phyloP scores from a whole-genome alignment of 2,329 filamentous ascomycete species.

The Nemania sp. region DNA sequence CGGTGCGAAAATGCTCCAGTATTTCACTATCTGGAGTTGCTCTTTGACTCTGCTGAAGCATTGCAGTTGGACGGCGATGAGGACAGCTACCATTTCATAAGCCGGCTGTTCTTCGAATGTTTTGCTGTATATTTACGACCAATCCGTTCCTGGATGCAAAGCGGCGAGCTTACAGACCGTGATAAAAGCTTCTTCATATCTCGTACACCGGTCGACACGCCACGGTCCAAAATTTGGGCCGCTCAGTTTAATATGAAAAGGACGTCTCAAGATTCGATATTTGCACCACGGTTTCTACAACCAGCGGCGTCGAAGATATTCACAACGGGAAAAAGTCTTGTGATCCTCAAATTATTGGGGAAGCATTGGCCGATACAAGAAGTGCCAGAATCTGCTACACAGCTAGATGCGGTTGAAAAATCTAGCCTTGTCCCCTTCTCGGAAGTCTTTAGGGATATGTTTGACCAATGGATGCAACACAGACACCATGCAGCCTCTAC shows the following conservation, averaged over 20 bases:
- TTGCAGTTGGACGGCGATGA: conserved; percentile 71
- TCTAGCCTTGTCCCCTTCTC: conserved; percentile 67
- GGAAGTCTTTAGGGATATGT: conserved; percentile 71
- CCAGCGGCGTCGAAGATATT: conserved; percentile 74
- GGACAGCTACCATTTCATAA: conserved; percentile 63
- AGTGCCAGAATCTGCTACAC: conserved; percentile 51
- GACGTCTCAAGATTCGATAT: conserved; percentile 61
- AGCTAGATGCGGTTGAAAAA: conserved; percentile 59
- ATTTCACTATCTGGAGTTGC: conserved; percentile 76
- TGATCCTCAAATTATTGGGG: conserved; percentile 76
- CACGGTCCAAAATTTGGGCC: conserved; percentile 73
- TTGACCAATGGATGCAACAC: conserved; percentile 75
- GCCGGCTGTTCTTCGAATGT: conserved; percentile 75
- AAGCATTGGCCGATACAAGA: conserved; percentile 47
- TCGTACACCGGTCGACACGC: conserved; percentile 57
- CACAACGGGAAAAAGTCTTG: conserved; percentile 83
- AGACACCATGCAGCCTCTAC: conserved; percentile 72
- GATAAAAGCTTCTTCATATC: conserved; percentile 78
- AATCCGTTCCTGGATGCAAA: conserved; percentile 82
- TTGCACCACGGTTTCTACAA: conserved; percentile 75
- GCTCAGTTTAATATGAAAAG: conserved; percentile 70
- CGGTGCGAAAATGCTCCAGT: conserved; percentile 53
- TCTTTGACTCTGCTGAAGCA: conserved; percentile 71
- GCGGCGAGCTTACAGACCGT: conserved; percentile 66
- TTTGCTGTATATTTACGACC: conserved; percentile 81